A percentile compares a stretch with the other conserved stretches of the same genome.
These are phyloP conservation scores for Coelastrella sp. DNA, from an alignment of 139 green algal species.

Conservation along the genomic window DNA sequence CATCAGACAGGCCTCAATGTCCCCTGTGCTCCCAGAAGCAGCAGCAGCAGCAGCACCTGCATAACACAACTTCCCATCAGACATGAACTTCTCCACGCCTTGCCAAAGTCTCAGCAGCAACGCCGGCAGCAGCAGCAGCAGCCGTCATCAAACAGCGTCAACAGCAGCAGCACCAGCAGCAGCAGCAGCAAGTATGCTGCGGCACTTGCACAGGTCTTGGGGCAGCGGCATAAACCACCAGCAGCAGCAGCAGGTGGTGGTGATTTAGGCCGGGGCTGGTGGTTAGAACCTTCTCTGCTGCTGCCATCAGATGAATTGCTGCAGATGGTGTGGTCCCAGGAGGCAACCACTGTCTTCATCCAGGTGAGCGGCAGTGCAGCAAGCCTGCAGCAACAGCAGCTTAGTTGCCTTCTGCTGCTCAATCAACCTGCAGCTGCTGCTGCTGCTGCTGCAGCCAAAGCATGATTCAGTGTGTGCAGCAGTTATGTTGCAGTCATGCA, in stretches of 20 bases:
- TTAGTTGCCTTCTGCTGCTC: no score
- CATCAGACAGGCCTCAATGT: no score
- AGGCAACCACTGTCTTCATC: constrained; percentile 48
- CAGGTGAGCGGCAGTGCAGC: constrained; percentile 14
- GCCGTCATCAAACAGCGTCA: background rate
- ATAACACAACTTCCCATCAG: background rate
- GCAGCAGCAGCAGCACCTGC: constrained; percentile 12
- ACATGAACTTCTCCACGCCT: background rate
- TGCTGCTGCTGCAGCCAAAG: no score
- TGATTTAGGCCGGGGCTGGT: constrained; percentile 55
- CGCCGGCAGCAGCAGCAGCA: background rate
- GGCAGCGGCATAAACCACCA: background rate
- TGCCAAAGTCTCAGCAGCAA: background rate
- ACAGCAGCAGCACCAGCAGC: background rate
- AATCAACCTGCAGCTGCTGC: no score
- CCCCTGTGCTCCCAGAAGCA: background rate
- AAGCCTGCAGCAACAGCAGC: no score
- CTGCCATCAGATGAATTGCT: constrained; percentile 58
- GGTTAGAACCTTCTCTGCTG: constrained; percentile 62
- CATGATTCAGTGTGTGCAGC: no score
- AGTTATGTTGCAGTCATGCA: no score
- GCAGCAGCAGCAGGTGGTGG: constrained; percentile 8
- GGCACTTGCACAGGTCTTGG: background rate
- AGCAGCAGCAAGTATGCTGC: constrained; percentile 31
- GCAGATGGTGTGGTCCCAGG: constrained; percentile 67